A percentile compares a stretch with the other conserved stretches of the same genome.
Evolutionary conservation across 768 basidiomycete genomes (phyloP).

Genomic region (Lentinus brumalis): DNA sequence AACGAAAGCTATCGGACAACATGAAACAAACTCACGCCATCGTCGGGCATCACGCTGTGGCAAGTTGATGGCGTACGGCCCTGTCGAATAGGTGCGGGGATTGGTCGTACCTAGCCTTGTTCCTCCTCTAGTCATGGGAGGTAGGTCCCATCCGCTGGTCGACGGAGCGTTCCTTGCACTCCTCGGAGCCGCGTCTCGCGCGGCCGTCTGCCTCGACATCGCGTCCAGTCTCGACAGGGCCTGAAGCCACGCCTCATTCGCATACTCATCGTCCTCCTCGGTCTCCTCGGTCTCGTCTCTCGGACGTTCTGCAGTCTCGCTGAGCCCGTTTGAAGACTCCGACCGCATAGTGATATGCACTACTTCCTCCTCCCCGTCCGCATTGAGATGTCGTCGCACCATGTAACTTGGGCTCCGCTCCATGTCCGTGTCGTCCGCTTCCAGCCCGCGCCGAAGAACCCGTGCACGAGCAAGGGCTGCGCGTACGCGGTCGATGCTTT

Average conservation of each 20-base stretch:
- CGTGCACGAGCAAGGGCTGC: neutral
- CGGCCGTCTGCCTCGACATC: neutral
- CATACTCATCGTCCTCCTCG: conserved; percentile 3
- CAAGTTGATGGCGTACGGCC: neutral
- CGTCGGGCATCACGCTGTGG: conserved; percentile 21
- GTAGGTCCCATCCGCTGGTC: neutral
- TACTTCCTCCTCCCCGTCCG: conserved; percentile 21
- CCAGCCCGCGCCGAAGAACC: neutral
- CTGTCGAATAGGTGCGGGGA: neutral
- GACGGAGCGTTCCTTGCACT: neutral
- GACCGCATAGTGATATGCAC: neutral
- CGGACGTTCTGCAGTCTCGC: neutral
- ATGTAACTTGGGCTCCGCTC: conserved; percentile 14
- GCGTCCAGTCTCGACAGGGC: conserved; percentile 9
- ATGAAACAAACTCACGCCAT: conserved; percentile 20
- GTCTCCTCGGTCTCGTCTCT: conserved; percentile 5
- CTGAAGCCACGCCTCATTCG: neutral
- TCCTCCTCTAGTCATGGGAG: neutral
- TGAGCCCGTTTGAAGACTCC: neutral
- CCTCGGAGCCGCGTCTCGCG: neutral
- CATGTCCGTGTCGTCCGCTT: neutral
- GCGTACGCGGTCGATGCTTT: conserved; percentile 1
- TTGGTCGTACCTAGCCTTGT: neutral
- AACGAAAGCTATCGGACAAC: neutral
- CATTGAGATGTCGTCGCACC: conserved; percentile 19